phyloP scores from a whole-genome alignment of 2,329 filamentous ascomycete species.

The Beauveria scarabaeidicola region DNA sequence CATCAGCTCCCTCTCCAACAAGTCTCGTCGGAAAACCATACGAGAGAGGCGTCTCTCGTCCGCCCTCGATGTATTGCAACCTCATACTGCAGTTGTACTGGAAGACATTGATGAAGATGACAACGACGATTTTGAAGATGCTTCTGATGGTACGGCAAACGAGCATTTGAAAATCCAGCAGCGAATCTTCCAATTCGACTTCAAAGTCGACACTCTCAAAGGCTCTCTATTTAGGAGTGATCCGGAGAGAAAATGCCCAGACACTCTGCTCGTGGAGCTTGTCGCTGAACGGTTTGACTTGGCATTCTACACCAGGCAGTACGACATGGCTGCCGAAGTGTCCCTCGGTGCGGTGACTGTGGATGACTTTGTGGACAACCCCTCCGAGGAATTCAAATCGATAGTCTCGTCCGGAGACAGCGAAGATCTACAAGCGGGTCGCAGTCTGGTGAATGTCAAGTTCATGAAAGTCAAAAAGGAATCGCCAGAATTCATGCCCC shows the following conservation, averaged over 20 bases:
- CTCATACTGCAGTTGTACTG: slow-evolving; percentile 69
- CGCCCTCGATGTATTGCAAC: slow-evolving; percentile 64
- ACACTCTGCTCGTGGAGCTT: slow-evolving; percentile 79
- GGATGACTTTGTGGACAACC: slow-evolving; percentile 90
- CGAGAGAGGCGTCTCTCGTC: slow-evolving; percentile 54
- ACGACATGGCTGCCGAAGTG: slow-evolving; percentile 89
- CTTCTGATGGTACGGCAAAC: slow-evolving; percentile 45
- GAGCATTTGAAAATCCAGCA: slow-evolving; percentile 69
- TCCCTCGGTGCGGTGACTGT: slow-evolving; percentile 78
- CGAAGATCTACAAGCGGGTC: slow-evolving; percentile 65
- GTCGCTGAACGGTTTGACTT: slow-evolving; percentile 84
- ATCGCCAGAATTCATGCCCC: slow-evolving; percentile 86
- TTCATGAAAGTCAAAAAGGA: slow-evolving; percentile 82
- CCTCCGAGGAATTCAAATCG: slow-evolving; percentile 85
- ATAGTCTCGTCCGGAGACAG: slow-evolving; percentile 79
- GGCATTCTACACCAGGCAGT: slow-evolving; percentile 79
- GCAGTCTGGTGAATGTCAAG: slow-evolving; percentile 80
- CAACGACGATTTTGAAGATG: slow-evolving; percentile 61
- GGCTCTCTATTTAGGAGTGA: slow-evolving; percentile 88
- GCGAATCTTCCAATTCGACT: slow-evolving; percentile 91
- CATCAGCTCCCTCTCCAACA: slow-evolving; percentile 37
- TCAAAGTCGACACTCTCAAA: slow-evolving; percentile 88
- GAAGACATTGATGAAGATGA: slow-evolving; percentile 65
- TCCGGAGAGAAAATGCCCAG: slow-evolving; percentile 63
- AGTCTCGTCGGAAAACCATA: slow-evolving; percentile 34